Conservation (phyloP, 2,329 filamentous ascomycete genomes). For the Aspergillus japonicus region DNA sequence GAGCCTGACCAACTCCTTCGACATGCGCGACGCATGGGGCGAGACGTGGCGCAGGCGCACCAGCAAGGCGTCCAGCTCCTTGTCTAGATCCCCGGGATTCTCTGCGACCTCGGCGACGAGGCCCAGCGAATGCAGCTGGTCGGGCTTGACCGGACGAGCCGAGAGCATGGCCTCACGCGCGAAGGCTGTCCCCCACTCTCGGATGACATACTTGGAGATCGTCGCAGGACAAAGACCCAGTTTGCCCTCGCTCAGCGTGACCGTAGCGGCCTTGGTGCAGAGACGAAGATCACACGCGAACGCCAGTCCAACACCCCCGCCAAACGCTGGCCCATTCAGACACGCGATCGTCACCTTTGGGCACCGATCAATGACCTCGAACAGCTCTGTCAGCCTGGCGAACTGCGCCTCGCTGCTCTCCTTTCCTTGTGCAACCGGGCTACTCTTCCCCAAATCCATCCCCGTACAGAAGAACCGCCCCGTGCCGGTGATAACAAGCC, state of each 20-base stretch:
- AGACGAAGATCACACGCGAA: constrained; percentile 45
- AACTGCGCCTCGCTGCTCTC: constrained; percentile 24
- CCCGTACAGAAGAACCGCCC: constrained; percentile 46
- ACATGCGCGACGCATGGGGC: constrained; percentile 32
- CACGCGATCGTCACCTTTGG: constrained; percentile 45
- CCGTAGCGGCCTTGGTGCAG: constrained; percentile 13
- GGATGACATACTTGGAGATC: constrained; percentile 25
- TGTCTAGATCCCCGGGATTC: background rate
- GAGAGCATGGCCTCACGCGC: constrained; percentile 41
- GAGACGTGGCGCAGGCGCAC: constrained; percentile 18
- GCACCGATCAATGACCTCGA: constrained; percentile 40
- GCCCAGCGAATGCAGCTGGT: constrained; percentile 27
- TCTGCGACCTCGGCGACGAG: constrained; percentile 25
- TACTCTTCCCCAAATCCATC: constrained; percentile 37
- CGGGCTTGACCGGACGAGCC: constrained; percentile 28
- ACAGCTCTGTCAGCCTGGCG: constrained; percentile 26
- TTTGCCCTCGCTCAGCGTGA: constrained; percentile 44
- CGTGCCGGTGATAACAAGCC: constrained; percentile 36
- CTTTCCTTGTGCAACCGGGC: constrained; percentile 20
- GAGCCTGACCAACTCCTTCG: constrained; percentile 34
- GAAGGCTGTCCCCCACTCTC: constrained; percentile 32
- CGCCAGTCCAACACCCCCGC: constrained; percentile 46
- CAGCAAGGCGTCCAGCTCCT: background rate
- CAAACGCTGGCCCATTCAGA: constrained; percentile 46
- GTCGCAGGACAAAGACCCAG: constrained; percentile 11